Evolutionary conservation across 768 basidiomycete genomes (phyloP).

Genomic region (Lyophyllum atratum): DNA sequence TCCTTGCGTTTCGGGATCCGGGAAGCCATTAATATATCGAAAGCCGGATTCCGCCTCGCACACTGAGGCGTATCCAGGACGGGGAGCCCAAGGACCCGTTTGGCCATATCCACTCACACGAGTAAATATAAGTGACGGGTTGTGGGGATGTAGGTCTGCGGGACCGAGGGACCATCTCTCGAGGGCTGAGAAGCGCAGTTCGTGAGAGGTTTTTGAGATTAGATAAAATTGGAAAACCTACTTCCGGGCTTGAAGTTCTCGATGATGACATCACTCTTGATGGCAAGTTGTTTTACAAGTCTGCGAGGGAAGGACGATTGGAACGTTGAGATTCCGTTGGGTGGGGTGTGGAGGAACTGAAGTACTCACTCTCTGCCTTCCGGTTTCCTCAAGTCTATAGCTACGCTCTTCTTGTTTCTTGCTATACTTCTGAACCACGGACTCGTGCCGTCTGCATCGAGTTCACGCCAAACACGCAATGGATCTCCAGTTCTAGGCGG

Average conservation of each 20-base stretch:
- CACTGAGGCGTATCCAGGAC: slow-evolving; percentile 73
- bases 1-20: slow-evolving; percentile 51
- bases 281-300: slow-evolving; percentile 60
- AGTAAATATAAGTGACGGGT: slow-evolving; percentile 88
- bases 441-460: slow-evolving; percentile 69
- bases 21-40: slow-evolving; percentile 70
- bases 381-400: slow-evolving; percentile 60
- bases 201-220: neutral
- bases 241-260: slow-evolving; percentile 81
- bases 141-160: slow-evolving; percentile 61
- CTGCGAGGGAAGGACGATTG: slow-evolving; percentile 30
- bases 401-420: slow-evolving; percentile 74
- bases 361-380: slow-evolving; percentile 47
- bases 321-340: neutral
- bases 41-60: slow-evolving; percentile 79
- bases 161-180: slow-evolving; percentile 73
- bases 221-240: slow-evolving; percentile 32
- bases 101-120: slow-evolving; percentile 81
- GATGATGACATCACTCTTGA: slow-evolving; percentile 64
- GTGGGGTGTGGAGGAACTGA: neutral
- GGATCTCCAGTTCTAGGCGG: slow-evolving; percentile 65
- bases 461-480: slow-evolving; percentile 69
- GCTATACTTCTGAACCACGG: slow-evolving; percentile 76
- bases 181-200: slow-evolving; percentile 43
- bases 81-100: slow-evolving; percentile 70